Base-by-base conservation (phyloP, 805 yeast species). In the Starmerella potacharoeniae region DNA sequence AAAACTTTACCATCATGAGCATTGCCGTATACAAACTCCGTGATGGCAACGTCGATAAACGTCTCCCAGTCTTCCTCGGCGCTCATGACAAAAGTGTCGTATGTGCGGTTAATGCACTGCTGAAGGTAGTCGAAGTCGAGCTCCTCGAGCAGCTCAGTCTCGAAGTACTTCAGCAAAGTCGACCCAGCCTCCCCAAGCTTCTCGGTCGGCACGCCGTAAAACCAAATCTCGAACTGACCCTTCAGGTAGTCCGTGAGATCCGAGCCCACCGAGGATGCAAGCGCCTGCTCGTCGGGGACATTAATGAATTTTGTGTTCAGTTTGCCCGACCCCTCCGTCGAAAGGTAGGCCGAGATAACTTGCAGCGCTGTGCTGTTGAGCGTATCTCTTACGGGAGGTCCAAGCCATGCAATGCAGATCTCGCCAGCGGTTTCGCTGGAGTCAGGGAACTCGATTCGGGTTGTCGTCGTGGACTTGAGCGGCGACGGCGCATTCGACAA, bases 341-440 rank as follows among this genome's bases (percentile, higher is more conserved):
- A 80, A 52, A 91, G 75, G 66, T 91, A 93, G 31, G 78, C 75
- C 17, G 88, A 78, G 14, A 93, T 60, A 51, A 84, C 75, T 49
- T 85, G 84, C 22, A 88, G 67, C 0, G 96, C 97, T 42, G 82
- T 73, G 65, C 80, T 81, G 6, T 71, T 71, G 22, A 81, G 65
- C 13, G 73, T 65, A 43, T 83, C 79, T 9, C 69, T 65, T 40
- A 77, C 77, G 13, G 73, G 71, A 8, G 95, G 95, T 7, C 97
- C 97, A 50, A 86, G 75, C 91, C 95, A 90, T 3, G 85, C 73
- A 30, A 93, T 69, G 16, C 76, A 64, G 1, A 87, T 64, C 63
- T 86, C 93, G 39, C 96, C 95, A 68, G 82, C 78, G 11, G 85
- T 75, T 69, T 89, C 97, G 65, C 88, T 96, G 55, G 80, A 76